Evolutionary conservation across 169 alveolate genomes (phyloP), one percentile per base, ranked within the genome.

Genomic region (Plasmodium gonderi): DNA sequence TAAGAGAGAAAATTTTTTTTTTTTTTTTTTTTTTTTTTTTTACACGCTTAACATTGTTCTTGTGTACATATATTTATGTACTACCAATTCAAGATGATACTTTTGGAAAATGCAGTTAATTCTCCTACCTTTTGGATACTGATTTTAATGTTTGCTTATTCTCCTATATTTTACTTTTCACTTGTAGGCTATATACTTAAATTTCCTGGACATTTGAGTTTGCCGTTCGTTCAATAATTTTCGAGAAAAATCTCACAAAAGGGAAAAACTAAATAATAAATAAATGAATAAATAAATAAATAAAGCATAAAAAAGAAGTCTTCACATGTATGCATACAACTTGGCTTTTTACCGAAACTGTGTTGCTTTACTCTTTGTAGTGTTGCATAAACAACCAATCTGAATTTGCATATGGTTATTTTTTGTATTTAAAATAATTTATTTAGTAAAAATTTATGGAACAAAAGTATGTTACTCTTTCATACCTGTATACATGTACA

Each of bases 151-250:
- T 40, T 64, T 45, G 67, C 60, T 40, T 40, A 44, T 33, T 14
- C 47, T 36, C 78, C 29, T 82, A 12, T 77, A 31, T 44, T 31
- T 67, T 65, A 20, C 38, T 40, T 69, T 20, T 78, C n/a, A 26
- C 38, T 85, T 38, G 36, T 40, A 85, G 92, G 92, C 92, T 29
- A 85, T 85, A 47, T 85, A 85, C 68, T 75, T 85, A 38, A 85
- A 85, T 74, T 49, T 54, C 29, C 79, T 85, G 65, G 92, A 85
- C 49, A 51, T 85, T 20, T 85, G 45, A 85, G 67, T 29, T 75
- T n/a, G 5, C 33, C 49, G 12, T 69, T 26, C 79, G 14, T 68
- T 68, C 26, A 69, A 33, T 26, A 20, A 69, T 69, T 69, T 54
- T 23, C 36, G 23, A 17, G 69, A 54, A 54, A 20, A 54, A 54